A percentile compares a stretch with the other conserved stretches of the same genome.
Evolutionary conservation across 192 early-diverging fungal species (phyloP).

Genomic region (Coemansia guatemalensis): DNA sequence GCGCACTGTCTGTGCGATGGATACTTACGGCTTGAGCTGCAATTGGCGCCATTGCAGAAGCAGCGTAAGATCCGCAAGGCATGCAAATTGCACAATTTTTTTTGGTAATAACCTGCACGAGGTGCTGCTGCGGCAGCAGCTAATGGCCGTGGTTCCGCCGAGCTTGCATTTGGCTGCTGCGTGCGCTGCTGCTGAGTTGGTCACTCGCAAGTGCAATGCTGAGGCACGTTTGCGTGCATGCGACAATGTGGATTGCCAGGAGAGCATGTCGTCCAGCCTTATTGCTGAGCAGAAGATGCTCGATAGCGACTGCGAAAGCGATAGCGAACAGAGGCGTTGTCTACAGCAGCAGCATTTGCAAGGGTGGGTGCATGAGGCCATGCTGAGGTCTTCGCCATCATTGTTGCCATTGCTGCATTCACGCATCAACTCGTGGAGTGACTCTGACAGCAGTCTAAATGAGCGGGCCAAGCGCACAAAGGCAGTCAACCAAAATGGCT

Average conservation of each 20-base stretch:
- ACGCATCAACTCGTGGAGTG: conserved; percentile 27
- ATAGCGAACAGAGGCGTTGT: neutral
- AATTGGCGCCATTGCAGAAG: conserved; percentile 55
- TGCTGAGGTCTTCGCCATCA: conserved; percentile 3
- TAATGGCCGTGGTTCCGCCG: conserved; percentile 50
- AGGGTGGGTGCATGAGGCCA: conserved; percentile 34
- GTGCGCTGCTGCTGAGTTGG: conserved; percentile 40
- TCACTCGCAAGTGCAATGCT: conserved; percentile 31
- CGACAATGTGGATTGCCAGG: conserved; percentile 9
- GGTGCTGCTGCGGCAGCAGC: conserved; percentile 58
- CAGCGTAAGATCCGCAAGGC: conserved; percentile 62
- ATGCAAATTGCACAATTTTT: conserved; percentile 66
- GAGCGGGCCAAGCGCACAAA: neutral
- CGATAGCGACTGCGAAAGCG: conserved; percentile 41
- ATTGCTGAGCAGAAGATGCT: conserved; percentile 30
- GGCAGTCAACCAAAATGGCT: conserved; percentile 7
- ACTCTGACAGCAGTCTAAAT: conserved; percentile 1
- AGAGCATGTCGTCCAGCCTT: conserved; percentile 21
- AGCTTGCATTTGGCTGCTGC: conserved; percentile 44
- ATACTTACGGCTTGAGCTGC: conserved; percentile 59
- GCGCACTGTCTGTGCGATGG: conserved; percentile 29
- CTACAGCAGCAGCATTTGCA: conserved; percentile 14
- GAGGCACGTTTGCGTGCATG: conserved; percentile 17
- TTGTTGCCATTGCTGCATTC: too few relatives aligned
- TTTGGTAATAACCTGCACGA: conserved; percentile 64